Evolutionary conservation across 331 rosid genomes (phyloP).

Genomic region (Saraca asoca): DNA sequence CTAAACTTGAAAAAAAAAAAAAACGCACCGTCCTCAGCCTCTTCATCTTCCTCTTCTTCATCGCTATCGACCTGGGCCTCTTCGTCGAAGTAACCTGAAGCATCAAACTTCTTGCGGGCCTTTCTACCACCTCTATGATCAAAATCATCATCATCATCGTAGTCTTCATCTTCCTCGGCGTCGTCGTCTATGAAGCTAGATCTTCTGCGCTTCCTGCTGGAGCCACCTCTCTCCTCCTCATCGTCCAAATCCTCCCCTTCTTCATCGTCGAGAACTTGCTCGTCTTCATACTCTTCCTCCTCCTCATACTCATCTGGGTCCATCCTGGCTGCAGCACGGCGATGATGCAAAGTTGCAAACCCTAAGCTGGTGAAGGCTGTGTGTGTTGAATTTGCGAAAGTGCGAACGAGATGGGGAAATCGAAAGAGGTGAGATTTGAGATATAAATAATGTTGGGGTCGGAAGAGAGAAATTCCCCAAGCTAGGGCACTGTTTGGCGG

Average conservation of each 20-base stretch:
- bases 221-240: constrained; percentile 39
- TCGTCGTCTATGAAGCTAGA: constrained; percentile 72
- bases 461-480: no score
- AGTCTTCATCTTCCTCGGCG: constrained; percentile 90
- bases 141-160: constrained; percentile 59
- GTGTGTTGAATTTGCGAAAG: not conserved
- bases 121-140: constrained; percentile 44
- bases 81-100: constrained; percentile 61
- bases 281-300: constrained; percentile 57
- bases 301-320: constrained; percentile 71
- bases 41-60: constrained; percentile 92
- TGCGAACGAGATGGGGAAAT: not conserved
- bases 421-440: not conserved
- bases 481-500: no score
- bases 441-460: no score
- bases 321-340: constrained; percentile 39
- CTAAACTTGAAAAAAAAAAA: not conserved
- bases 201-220: constrained; percentile 71
- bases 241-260: constrained; percentile 56
- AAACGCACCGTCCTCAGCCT: constrained; percentile 79
- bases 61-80: constrained; percentile 78
- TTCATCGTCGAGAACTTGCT: constrained; percentile 56
- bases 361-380: constrained; percentile 19
- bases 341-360: constrained; percentile 31
- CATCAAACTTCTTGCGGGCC: constrained; percentile 48